phyloP scores from a whole-genome alignment of 2,329 filamentous ascomycete species.

The Cladorrhinum sp. region DNA sequence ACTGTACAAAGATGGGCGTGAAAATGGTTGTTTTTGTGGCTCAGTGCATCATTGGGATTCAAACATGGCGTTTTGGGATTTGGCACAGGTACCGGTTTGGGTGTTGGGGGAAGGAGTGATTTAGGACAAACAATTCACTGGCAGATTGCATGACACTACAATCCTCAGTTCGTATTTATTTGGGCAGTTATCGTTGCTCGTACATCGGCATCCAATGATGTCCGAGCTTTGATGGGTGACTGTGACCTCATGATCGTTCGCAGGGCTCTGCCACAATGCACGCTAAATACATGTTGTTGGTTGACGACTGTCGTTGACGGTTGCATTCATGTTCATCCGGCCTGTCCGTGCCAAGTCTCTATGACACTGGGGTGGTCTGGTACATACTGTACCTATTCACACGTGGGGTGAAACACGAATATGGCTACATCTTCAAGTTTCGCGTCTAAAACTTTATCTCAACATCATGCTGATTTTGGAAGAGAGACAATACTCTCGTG shows the following conservation, averaged over 20 bases:
- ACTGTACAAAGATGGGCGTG: conserved; percentile 5
- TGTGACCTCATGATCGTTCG: too few relatives aligned
- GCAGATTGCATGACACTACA: too few relatives aligned
- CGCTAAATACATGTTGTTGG: not conserved
- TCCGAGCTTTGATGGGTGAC: not conserved
- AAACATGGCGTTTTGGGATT: not conserved
- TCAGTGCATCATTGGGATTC: not conserved
- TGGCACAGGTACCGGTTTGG: not conserved
- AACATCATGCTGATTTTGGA: too few relatives aligned
- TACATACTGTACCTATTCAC: too few relatives aligned
- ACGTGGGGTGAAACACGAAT: too few relatives aligned
- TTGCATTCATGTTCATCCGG: not conserved
- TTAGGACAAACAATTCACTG: too few relatives aligned
- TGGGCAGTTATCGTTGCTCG: too few relatives aligned
- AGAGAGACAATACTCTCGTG: too few relatives aligned
- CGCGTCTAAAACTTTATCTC: not conserved
- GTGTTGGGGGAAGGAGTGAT: too few relatives aligned
- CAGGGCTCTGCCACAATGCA: too few relatives aligned
- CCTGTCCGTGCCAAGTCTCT: not conserved
- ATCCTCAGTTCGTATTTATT: too few relatives aligned
- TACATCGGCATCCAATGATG: not conserved
- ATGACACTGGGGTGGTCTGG: not conserved
- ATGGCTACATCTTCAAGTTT: too few relatives aligned
- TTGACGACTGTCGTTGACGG: not conserved
- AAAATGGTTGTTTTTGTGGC: not conserved